Evolutionary conservation across 768 basidiomycete species (phyloP), one percentile per base, ranked within the genome.

Genomic region (Russula abietina): DNA sequence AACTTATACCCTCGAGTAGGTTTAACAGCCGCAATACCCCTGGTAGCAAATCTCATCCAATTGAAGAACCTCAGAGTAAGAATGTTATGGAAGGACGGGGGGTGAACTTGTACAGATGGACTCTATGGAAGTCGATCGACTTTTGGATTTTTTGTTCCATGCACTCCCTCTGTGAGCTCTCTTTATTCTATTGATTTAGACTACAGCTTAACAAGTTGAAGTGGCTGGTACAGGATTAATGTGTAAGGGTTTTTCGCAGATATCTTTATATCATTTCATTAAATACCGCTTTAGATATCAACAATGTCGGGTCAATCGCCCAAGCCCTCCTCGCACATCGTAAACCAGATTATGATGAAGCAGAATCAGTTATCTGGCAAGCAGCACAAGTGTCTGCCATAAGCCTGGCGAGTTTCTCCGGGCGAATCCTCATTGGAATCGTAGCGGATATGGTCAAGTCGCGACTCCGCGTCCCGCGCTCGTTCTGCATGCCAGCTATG

Each of bases 261-360:
- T 22, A 33, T 33, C 22, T 17, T 22, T 36, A 24, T 17, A 39
- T 14, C 38, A 58, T 2, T 64, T 39, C 54, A 46, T 64, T 59
- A 62, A 26, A 46, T 11, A 39, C 28, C 19, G 22, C 22, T 36
- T 28, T 59, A 88, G 87, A 86, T 69, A 93, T 93, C 73, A 93
- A 92, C 71, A 93, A 93, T 65, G 89, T 87, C n/a, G 89, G 91
- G 17, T 82, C 86, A 2, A 87, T 91, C 63, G 79, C 91, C 0
- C 83, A 89, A 69, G 86, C 79, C 0, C 75, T 89, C 32, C 87
- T 84, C 66, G 81, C 84, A 3, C 77, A 85, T 59, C 81, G 80
- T 8, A 80, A 85, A 51, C 73, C 81, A 0, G 69, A 77, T 2
- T 93, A 89, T 69, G 84, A 92, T 67, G 82, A 83, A n/a, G 70